Conservation (phyloP, 228 moss, liverwort and hornwort genomes). For the Sphagnum magellanicum region DNA sequence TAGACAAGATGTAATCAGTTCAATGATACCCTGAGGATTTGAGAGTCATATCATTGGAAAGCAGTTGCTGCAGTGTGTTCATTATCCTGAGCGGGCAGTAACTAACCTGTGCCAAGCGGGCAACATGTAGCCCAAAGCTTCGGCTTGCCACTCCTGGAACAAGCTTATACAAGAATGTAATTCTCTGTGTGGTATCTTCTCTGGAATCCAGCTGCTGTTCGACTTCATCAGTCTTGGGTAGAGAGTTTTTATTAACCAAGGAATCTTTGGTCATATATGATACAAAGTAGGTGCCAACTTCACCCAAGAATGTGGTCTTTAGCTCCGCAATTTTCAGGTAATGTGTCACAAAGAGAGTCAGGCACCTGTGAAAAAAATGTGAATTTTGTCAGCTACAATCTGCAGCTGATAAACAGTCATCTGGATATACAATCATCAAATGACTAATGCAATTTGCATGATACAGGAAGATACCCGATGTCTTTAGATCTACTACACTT, state of each 20-base stretch:
- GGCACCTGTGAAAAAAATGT: constrained; percentile 32
- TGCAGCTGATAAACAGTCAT: too few species aligned
- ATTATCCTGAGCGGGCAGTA: background rate
- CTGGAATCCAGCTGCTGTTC: constrained; percentile 19
- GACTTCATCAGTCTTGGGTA: background rate
- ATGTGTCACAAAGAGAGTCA: constrained; percentile 96
- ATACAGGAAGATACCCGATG: too few species aligned
- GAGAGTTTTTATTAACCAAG: background rate
- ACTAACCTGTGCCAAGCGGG: constrained; percentile 87
- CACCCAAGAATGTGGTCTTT: constrained; percentile 64
- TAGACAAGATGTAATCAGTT: background rate
- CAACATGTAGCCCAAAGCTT: constrained; percentile 95
- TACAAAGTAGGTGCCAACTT: constrained; percentile 69
- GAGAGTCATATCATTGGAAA: background rate
- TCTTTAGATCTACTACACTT: too few species aligned
- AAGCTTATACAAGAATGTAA: constrained; percentile 92
- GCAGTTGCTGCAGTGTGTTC: background rate
- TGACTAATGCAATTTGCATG: too few species aligned
- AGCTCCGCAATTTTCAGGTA: constrained; percentile 80
- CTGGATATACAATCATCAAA: too few species aligned
- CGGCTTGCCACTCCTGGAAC: constrained; percentile 84
- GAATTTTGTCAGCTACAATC: too few species aligned
- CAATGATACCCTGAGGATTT: background rate
- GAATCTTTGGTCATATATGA: constrained; percentile 78
- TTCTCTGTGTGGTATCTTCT: constrained; percentile 53